A percentile compares a stretch with the other conserved stretches of the same genome.
These are phyloP conservation scores for Paecilomyces fulvus DNA, from an alignment of 2,329 filamentous ascomycete species.

Conservation along the genomic window DNA sequence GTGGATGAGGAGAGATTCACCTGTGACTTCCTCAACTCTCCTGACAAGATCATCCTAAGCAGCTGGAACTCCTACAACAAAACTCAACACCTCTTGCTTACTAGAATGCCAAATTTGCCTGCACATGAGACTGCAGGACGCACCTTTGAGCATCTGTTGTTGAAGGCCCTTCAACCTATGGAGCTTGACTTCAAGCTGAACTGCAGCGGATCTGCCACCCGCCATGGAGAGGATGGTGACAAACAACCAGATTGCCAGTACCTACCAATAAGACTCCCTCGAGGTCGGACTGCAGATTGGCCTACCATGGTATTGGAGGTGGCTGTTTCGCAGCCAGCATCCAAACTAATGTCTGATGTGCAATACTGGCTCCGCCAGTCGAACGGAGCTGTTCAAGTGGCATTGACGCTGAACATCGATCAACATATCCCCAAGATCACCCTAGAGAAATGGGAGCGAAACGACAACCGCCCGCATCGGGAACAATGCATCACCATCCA, in stretches of 20 bases:
- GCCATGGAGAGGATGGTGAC: no score
- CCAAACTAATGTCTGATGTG: slow-evolving; percentile 2
- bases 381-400: no score
- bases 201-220: no score
- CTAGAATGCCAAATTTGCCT: background rate
- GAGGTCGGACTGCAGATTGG: no score
- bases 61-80: slow-evolving; percentile 4
- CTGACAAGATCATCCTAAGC: slow-evolving; percentile 1
- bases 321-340: slow-evolving; percentile 2
- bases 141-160: no score
- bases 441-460: background rate
- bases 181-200: no score
- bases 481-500: background rate
- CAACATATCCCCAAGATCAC: no score
- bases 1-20: slow-evolving; percentile 1
- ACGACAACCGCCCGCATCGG: background rate
- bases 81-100: slow-evolving; percentile 3
- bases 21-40: slow-evolving; percentile 5
- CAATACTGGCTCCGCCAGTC: slow-evolving; percentile 1
- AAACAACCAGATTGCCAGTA: no score
- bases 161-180: no score
- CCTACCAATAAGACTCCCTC: no score
- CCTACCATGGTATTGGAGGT: slow-evolving; percentile 1
- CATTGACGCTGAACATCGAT: no score
- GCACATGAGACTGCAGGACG: no score